phyloP scores from a whole-genome alignment of 129 eudicot genomes.

The Calendula officinalis region DNA sequence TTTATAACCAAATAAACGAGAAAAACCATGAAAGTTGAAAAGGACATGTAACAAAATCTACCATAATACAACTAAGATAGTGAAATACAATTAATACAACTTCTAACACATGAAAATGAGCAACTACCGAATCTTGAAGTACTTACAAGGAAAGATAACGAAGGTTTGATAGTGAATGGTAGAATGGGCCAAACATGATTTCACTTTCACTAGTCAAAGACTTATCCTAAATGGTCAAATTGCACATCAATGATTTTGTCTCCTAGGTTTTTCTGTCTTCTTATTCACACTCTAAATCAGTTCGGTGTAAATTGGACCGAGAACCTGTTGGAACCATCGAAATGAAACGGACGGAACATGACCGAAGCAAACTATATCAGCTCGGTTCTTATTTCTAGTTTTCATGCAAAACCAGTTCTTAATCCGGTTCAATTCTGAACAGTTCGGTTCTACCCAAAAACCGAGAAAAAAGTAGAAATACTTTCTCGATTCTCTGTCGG shows the following conservation, averaged over 20 bases:
- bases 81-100: slow-evolving; percentile 10
- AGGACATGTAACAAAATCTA: slow-evolving; percentile 13
- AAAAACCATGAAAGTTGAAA: slow-evolving; percentile 2
- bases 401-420: no score
- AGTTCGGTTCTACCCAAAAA: no score
- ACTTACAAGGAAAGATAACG: slow-evolving; percentile 24
- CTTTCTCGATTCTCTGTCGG: no score
- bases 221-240: slow-evolving; percentile 32
- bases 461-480: no score
- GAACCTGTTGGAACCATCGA: no score
- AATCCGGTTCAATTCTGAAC: no score
- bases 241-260: slow-evolving; percentile 13
- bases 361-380: no score
- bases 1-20: background rate
- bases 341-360: no score
- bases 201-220: slow-evolving; percentile 29
- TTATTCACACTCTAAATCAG: slow-evolving; percentile 7
- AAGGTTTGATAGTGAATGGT: slow-evolving; percentile 21
- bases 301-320: no score
- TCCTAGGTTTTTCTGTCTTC: slow-evolving; percentile 1
- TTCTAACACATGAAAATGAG: slow-evolving; percentile 24
- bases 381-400: no score
- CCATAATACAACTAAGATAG: no score
- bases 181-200: slow-evolving; percentile 22
- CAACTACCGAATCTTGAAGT: slow-evolving; percentile 33